A percentile compares a stretch with the other conserved stretches of the same genome.
Evolutionary conservation across 2,329 filamentous ascomycete genomes (phyloP).

Genomic region (Dothidotthia symphoricarpi): DNA sequence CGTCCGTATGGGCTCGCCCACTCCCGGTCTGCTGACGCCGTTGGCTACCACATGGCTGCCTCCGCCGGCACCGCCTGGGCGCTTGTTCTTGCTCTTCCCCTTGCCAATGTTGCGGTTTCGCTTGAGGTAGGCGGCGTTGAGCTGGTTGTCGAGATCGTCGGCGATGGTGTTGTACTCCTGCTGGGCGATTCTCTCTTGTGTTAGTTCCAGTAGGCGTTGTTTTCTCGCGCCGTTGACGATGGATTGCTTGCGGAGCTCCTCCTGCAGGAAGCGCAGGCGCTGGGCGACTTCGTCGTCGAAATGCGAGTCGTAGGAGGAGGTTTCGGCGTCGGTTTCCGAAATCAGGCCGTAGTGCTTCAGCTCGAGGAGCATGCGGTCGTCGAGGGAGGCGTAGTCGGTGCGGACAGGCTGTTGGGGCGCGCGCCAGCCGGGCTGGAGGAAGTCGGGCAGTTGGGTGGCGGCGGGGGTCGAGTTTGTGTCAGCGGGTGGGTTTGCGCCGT

Average conservation of each 20-base stretch:
- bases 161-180: slow-evolving; percentile 97
- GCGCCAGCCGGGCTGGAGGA: slow-evolving; percentile 73
- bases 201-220: slow-evolving; percentile 77
- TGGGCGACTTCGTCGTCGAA: slow-evolving; percentile 93
- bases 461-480: slow-evolving; percentile 53
- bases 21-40: slow-evolving; percentile 52
- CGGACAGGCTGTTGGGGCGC: slow-evolving; percentile 67
- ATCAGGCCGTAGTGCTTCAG: slow-evolving; percentile 88
- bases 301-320: slow-evolving; percentile 81
- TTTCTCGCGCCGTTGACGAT: slow-evolving; percentile 90
- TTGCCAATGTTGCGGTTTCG: slow-evolving; percentile 92
- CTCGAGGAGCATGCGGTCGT: slow-evolving; percentile 88
- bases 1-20: slow-evolving; percentile 86
- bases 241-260: slow-evolving; percentile 76
- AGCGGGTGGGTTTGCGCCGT: slow-evolving; percentile 37
- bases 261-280: slow-evolving; percentile 80
- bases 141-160: slow-evolving; percentile 92
- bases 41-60: slow-evolving; percentile 53
- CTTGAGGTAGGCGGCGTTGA: slow-evolving; percentile 93
- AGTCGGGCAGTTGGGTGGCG: slow-evolving; percentile 77
- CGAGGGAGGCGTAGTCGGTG: slow-evolving; percentile 80
- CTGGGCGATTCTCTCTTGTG: slow-evolving; percentile 89
- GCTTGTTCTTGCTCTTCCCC: slow-evolving; percentile 81
- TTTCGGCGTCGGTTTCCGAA: slow-evolving; percentile 64
- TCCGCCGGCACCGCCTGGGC: slow-evolving; percentile 71